Conservation (phyloP, 768 basidiomycete species). For the Boletellus emodensis region DNA sequence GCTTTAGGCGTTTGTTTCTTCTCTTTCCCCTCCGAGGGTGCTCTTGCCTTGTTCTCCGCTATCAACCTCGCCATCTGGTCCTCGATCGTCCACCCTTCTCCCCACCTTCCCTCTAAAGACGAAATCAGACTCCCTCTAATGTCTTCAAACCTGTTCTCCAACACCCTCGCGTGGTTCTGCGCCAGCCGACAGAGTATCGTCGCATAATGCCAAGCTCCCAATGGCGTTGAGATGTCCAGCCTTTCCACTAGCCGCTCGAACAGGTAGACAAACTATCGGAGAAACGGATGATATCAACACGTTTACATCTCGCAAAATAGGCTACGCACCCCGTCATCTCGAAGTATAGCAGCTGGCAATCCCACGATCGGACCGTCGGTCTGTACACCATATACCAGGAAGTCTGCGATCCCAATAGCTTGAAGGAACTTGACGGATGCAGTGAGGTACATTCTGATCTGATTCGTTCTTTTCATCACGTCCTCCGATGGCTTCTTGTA, state of each 20-base stretch:
- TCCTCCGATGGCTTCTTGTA: background rate
- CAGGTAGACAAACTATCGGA: background rate
- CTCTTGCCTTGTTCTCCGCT: background rate
- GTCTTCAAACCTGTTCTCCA: background rate
- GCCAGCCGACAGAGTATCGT: constrained; percentile 10
- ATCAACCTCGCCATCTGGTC: background rate
- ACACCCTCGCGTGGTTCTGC: background rate
- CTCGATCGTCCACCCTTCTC: constrained; percentile 1
- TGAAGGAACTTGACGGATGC: constrained; percentile 7
- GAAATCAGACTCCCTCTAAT: background rate
- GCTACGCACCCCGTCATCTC: background rate
- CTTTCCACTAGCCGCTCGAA: constrained; percentile 5
- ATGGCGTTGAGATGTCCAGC: constrained; percentile 2
- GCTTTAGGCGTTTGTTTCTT: too few relatives aligned
- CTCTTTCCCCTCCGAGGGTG: too few relatives aligned
- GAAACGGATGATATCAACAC: too few relatives aligned
- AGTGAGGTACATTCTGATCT: constrained; percentile 7
- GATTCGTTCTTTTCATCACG: constrained; percentile 1
- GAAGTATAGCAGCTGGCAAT: constrained; percentile 1
- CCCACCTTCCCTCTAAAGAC: background rate
- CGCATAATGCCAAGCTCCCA: constrained; percentile 8
- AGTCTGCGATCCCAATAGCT: background rate
- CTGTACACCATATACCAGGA: constrained; percentile 6
- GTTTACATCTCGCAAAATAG: too few relatives aligned
- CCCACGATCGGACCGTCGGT: constrained; percentile 2